Evolutionary conservation across 257 asterid genomes (phyloP).

Genomic region (Fraxinus excelsior): DNA sequence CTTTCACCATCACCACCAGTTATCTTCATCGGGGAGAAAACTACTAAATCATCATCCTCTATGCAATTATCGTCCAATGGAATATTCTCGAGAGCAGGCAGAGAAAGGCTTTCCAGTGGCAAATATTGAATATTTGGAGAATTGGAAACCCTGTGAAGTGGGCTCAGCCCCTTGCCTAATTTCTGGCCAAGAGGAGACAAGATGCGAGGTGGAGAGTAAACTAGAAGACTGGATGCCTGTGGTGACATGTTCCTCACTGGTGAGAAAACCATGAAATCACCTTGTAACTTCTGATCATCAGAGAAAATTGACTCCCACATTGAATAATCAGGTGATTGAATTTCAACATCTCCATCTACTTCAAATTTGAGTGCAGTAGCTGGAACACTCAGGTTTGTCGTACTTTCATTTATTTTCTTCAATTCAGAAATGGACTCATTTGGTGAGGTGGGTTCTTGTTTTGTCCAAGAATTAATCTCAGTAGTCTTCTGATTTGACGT

Average conservation of each 20-base stretch:
- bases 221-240: constrained; percentile 28
- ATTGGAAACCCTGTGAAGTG: constrained; percentile 65
- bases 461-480: constrained; percentile 32
- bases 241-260: constrained; percentile 58
- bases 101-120: constrained; percentile 58
- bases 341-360: constrained; percentile 35
- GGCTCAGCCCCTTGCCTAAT: constrained; percentile 67
- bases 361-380: constrained; percentile 43
- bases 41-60: constrained; percentile 34
- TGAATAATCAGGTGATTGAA: constrained; percentile 66
- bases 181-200: constrained; percentile 42
- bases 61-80: constrained; percentile 16
- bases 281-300: constrained; percentile 45
- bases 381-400: constrained; percentile 28
- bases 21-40: constrained; percentile 36
- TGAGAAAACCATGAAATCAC: constrained; percentile 76
- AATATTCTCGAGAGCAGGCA: constrained; percentile 58
- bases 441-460: constrained; percentile 29
- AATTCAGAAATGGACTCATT: constrained; percentile 20
- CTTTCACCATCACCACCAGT: constrained; percentile 30
- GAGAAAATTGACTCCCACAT: constrained; percentile 68
- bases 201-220: constrained; percentile 59
- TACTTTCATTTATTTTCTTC: constrained; percentile 22
- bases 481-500: constrained; percentile 34
- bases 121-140: constrained; percentile 66